Conservation (phyloP, 805 yeast genomes). For the Wickerhamomyces chaumierensis region DNA sequence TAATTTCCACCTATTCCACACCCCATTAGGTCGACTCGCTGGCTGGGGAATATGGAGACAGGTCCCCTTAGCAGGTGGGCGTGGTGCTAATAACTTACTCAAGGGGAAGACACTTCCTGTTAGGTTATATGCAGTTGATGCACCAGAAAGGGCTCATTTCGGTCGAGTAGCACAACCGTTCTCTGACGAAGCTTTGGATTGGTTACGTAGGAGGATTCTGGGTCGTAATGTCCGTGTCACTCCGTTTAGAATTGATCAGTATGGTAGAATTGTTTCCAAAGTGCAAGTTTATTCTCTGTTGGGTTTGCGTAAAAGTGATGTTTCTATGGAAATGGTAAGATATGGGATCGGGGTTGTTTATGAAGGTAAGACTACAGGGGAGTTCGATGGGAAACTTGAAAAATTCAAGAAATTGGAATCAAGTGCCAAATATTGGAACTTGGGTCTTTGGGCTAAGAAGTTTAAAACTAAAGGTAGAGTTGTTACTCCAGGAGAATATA, state of each 20-base stretch:
- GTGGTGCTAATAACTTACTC: too few species aligned
- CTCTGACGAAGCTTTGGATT: slow-evolving; percentile 71
- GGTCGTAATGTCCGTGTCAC: slow-evolving; percentile 64
- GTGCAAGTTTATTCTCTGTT: slow-evolving; percentile 13
- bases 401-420: slow-evolving; percentile 49
- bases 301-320: slow-evolving; percentile 45
- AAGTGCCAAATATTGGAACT: slow-evolving; percentile 40
- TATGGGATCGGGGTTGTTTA: slow-evolving; percentile 81
- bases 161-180: slow-evolving; percentile 88
- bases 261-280: slow-evolving; percentile 66
- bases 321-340: slow-evolving; percentile 79
- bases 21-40: slow-evolving; percentile 78
- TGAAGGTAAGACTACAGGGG: slow-evolving; percentile 72
- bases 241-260: slow-evolving; percentile 79
- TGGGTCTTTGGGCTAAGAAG: slow-evolving; percentile 57
- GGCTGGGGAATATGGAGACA: slow-evolving; percentile 93
- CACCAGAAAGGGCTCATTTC: slow-evolving; percentile 91
- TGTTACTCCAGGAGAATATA: slow-evolving; percentile 73
- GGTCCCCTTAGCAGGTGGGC: slow-evolving; percentile 44
- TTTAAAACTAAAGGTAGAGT: slow-evolving; percentile 27
- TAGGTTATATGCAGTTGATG: slow-evolving; percentile 88
- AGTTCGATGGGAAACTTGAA: slow-evolving; percentile 70
- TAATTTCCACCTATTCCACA: slow-evolving; percentile 83
- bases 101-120: slow-evolving; percentile 67
- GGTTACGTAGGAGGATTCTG: slow-evolving; percentile 58